Percentiles rank a stretch among this genome's conserved stretches.
Conservation (phyloP, 1,284 basidiomycete species). For the Sphagnurus paluster region DNA sequence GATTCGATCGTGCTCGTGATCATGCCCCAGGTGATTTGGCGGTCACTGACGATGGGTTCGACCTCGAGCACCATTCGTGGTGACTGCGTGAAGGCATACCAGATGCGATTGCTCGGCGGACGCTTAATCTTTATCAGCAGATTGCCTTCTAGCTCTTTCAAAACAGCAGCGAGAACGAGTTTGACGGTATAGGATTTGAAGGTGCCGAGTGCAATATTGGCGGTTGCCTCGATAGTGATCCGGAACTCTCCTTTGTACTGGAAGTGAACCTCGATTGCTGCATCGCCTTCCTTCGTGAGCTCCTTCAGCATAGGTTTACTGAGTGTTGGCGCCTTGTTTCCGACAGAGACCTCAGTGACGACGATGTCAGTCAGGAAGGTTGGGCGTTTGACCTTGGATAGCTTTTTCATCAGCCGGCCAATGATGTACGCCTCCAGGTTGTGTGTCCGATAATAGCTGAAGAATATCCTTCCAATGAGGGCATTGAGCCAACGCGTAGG, state of each 20-base stretch:
- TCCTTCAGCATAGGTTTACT: constrained; percentile 98
- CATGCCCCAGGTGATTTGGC: constrained; percentile 92
- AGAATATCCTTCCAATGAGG: constrained; percentile 88
- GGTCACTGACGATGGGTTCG: constrained; percentile 91
- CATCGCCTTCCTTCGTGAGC: constrained; percentile 89
- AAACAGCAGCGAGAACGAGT: constrained; percentile 83
- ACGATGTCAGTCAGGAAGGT: constrained; percentile 83
- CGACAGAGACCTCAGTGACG: constrained; percentile 89
- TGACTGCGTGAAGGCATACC: constrained; percentile 96
- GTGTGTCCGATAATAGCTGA: constrained; percentile 86
- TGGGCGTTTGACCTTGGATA: constrained; percentile 88
- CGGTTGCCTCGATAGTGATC: constrained; percentile 87
- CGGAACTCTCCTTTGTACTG: constrained; percentile 85
- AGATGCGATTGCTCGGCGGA: constrained; percentile 94
- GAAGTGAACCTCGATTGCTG: constrained; percentile 84
- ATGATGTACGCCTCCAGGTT: constrained; percentile 85
- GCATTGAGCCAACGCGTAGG: constrained; percentile 98
- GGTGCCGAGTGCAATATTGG: constrained; percentile 79
- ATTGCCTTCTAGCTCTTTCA: constrained; percentile 91
- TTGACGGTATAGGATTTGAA: constrained; percentile 90
- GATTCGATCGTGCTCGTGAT: constrained; percentile 89
- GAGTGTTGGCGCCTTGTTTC: constrained; percentile 78
- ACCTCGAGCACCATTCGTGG: constrained; percentile 89
- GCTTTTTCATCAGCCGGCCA: constrained; percentile 88
- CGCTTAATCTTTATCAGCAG: constrained; percentile 88